These are phyloP conservation scores for Basipetospora chlamydospora DNA, from an alignment of 2,329 filamentous ascomycete species.

Conservation along the genomic window DNA sequence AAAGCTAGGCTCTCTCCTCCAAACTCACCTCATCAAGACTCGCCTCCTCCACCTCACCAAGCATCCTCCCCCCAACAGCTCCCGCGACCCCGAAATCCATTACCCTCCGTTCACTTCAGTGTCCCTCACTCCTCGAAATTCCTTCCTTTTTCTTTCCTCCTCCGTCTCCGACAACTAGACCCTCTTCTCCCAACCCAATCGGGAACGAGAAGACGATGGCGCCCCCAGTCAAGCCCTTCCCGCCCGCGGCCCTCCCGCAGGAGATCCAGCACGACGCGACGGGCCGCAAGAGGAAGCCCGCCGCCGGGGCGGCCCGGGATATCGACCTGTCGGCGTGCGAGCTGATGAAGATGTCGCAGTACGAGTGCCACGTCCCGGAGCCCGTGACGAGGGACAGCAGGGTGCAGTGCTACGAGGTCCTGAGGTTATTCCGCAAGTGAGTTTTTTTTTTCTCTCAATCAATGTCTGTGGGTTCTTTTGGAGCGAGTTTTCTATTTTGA, in stretches of 20 bases:
- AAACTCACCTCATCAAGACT: constrained; percentile 43
- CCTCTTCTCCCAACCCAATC: neutral
- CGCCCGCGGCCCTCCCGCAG: constrained; percentile 33
- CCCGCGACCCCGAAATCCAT: constrained; percentile 23
- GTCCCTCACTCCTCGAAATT: neutral
- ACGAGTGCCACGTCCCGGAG: constrained; percentile 39
- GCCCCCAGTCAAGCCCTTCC: constrained; percentile 40
- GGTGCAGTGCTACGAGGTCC: constrained; percentile 41
- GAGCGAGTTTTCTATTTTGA: neutral
- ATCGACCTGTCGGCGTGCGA: constrained; percentile 41
- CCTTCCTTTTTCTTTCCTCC: neutral
- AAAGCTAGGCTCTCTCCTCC: constrained; percentile 3
- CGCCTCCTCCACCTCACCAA: constrained; percentile 40
- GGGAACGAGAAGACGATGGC: constrained; percentile 29
- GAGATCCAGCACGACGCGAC: constrained; percentile 32
- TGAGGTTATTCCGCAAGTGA: constrained; percentile 46
- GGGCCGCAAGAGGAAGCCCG: constrained; percentile 38
- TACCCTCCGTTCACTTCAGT: neutral
- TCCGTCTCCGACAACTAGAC: constrained; percentile 2
- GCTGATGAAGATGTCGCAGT: constrained; percentile 44
- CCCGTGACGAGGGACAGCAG: constrained; percentile 29
- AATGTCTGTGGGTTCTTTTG: neutral
- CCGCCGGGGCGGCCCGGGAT: constrained; percentile 15
- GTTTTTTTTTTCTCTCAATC: constrained; percentile 11
- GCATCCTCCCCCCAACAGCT: constrained; percentile 30